Conservation (phyloP, 139 green algal species). For the Coelastrella sp. region DNA sequence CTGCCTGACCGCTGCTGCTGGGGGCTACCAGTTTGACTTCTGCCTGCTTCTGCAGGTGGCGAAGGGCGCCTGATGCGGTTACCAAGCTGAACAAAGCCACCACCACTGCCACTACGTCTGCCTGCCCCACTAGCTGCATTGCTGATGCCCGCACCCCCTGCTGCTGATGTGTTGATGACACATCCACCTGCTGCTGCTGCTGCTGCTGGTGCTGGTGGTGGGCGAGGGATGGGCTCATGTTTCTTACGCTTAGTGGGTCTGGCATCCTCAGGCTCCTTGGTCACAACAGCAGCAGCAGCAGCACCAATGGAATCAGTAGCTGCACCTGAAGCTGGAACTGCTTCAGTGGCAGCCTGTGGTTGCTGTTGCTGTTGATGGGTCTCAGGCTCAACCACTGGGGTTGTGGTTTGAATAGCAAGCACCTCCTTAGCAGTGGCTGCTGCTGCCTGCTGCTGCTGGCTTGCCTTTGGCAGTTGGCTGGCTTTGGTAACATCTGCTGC, state of each 20-base stretch:
- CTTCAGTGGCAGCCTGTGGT: neutral
- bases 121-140: neutral
- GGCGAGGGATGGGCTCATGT: neutral
- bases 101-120: neutral
- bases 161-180: constrained; percentile 4
- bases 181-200: neutral
- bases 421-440: neutral
- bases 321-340: neutral
- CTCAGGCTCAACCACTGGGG: neutral
- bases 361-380: neutral
- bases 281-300: neutral
- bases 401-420: too few species aligned
- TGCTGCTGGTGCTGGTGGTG: neutral
- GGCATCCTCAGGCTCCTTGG: neutral
- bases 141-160: too few species aligned
- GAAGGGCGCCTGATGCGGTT: neutral
- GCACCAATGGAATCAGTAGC: neutral
- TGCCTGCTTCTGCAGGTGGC: neutral
- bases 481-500: neutral
- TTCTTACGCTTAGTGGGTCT: neutral
- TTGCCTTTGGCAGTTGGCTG: neutral
- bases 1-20: neutral
- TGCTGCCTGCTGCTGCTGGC: neutral
- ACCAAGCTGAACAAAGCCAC: constrained; percentile 19
- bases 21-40: neutral